These are phyloP conservation scores for Fagopyrum tataricum DNA, from an alignment of 148 eudicot species.

Conservation along the genomic window DNA sequence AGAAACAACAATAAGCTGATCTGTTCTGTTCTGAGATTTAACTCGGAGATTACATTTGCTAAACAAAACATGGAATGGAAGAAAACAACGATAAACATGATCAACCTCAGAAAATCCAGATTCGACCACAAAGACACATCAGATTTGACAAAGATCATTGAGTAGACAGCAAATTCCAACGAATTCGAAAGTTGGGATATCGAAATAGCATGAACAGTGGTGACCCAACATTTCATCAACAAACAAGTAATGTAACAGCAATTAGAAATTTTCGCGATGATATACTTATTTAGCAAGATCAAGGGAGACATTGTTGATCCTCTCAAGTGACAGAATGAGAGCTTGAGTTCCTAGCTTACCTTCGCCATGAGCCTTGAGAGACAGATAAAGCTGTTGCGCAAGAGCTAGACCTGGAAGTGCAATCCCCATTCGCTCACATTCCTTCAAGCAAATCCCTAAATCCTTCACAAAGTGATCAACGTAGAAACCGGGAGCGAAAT, in stretches of 20 bases:
- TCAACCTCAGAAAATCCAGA: neutral
- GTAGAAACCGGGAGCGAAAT: conserved; percentile 73
- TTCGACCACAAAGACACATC: neutral
- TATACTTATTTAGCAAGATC: neutral
- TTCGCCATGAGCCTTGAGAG: conserved; percentile 86
- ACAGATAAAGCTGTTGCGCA: conserved; percentile 82
- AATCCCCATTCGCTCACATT: conserved; percentile 85
- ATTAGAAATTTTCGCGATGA: neutral
- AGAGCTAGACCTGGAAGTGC: conserved; percentile 83
- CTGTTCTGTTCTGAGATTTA: too few relatives aligned
- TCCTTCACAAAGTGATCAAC: conserved; percentile 93
- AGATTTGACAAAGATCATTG: too few relatives aligned
- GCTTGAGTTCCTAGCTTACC: conserved; percentile 94
- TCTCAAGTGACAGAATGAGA: conserved; percentile 64
- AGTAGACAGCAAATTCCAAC: too few relatives aligned
- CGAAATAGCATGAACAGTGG: neutral
- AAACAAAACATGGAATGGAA: too few relatives aligned
- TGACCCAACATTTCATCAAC: neutral
- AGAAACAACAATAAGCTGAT: too few relatives aligned
- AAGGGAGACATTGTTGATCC: conserved; percentile 74
- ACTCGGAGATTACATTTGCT: too few relatives aligned
- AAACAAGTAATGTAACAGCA: neutral
- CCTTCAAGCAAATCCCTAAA: conserved; percentile 88
- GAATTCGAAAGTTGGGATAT: too few relatives aligned
- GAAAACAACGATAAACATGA: neutral